Evolutionary conservation across 2,329 filamentous ascomycete genomes (phyloP).

Genomic region (Fusarium sp.): DNA sequence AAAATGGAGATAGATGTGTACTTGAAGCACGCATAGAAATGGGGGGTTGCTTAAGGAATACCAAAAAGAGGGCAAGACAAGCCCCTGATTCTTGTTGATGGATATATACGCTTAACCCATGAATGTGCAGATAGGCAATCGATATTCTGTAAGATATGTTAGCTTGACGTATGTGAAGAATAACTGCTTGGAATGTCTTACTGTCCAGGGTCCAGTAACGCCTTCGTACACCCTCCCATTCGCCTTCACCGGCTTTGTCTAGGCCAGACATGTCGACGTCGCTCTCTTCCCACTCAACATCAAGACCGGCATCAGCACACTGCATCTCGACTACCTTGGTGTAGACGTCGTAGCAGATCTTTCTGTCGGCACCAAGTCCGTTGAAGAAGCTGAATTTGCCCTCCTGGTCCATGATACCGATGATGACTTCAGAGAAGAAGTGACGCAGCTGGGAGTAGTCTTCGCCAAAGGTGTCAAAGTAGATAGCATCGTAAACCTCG

Average conservation of each 20-base stretch:
- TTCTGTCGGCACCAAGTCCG: slow-evolving; percentile 90
- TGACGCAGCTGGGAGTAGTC: slow-evolving; percentile 85
- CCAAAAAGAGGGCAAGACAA: slow-evolving; percentile 25
- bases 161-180: slow-evolving; percentile 8
- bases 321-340: slow-evolving; percentile 93
- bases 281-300: slow-evolving; percentile 86
- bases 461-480: slow-evolving; percentile 98
- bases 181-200: slow-evolving; percentile 53
- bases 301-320: slow-evolving; percentile 86
- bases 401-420: slow-evolving; percentile 76
- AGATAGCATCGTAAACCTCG: slow-evolving; percentile 85
- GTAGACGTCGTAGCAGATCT: slow-evolving; percentile 97
- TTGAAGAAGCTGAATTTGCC: slow-evolving; percentile 91
- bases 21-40: slow-evolving; percentile 34
- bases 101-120: slow-evolving; percentile 64
- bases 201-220: slow-evolving; percentile 90
- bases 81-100: slow-evolving; percentile 8
- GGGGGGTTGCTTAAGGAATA: slow-evolving; percentile 27
- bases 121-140: slow-evolving; percentile 79
- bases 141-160: slow-evolving; percentile 67
- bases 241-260: slow-evolving; percentile 73
- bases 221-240: slow-evolving; percentile 90
- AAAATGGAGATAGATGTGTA: slow-evolving; percentile 43
- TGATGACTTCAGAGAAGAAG: slow-evolving; percentile 91
- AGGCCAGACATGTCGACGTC: slow-evolving; percentile 76